Base-by-base conservation (phyloP, 2,329 filamentous ascomycete genomes). In the Colletotrichum coccodes region DNA sequence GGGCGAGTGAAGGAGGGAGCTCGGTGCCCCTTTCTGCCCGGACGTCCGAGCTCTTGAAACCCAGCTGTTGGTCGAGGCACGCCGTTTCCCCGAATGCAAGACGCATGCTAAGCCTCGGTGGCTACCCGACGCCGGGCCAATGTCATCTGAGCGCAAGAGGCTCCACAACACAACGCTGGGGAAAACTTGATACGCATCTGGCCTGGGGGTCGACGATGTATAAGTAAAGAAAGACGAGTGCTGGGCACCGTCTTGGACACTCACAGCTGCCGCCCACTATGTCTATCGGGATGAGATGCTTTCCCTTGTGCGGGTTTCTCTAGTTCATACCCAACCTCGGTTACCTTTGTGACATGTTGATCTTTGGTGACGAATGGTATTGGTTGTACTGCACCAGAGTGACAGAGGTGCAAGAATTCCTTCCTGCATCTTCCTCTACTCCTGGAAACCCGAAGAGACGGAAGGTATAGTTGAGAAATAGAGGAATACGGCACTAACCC, bases 91-190 rank as follows among this genome's bases (percentile, higher is more conserved):
- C 49, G 23, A 32, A 42, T 36, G 58, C 52, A 47, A 54, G 47
- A 70, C 38, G 67, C 66, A 44, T 40, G 67, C 56, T 49, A 65
- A 68, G 60, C 61, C 60, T 65, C 54, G 40, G 34, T 53, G 61
- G 47, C 61, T 50, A 49, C 30, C 64, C 61, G 61, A 47, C 16
- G 53, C 21, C 26, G 32, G 40, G 52, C 36, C 63, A 68, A 68
- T 68, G 52, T 50, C 61, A 60, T 66, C 47, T 66, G 54, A 60
- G 54, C 61, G 54, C 47, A 16, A 14, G 28, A 34, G 23, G 61
- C 65, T 56, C 65, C 65, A 68, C 54, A 53, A 50, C 56, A 69
- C 49, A 28, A 65, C 32, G 34, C 61, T 54, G 66, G 66, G 59
- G 61, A 26, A 60, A 66, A 58, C 64, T 64, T 52, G 46, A 58